Evolutionary conservation across 345 rosid genomes (phyloP), one percentile per base, ranked within the genome.

Genomic region (Luvunga scandens): DNA sequence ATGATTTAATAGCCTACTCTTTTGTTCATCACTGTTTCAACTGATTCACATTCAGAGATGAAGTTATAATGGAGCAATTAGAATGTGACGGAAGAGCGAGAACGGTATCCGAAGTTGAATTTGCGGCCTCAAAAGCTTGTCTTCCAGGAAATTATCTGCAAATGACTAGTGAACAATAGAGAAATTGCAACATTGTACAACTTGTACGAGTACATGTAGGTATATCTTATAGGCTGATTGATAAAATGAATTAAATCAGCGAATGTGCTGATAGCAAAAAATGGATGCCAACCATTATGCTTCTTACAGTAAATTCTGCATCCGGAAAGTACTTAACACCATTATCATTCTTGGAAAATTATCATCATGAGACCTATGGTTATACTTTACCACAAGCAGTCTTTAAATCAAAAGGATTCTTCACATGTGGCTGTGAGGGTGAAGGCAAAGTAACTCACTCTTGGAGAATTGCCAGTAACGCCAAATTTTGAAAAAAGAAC

Each of bases 241-340:
- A 62, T 18, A 30, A 63, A 63, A 28, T 22, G 12, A 42, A 36
- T 34, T 25, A 38, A 36, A 45, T 66, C 22, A 34, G 39, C 27
- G 4, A 34, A 14, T 12, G 10, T 18, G 16, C 38, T 59, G 18
- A 61, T 12, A 66, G 21, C 5, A 16, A 69, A 30, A 38, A 18
- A 9, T 1, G 4, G 13, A 16, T 27, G 10, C 36, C 16, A 42
- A 71, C 76, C 76, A 21, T 71, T 59, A 78, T 64, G 18, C 34
- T 64, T 71, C 33, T 50, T 16, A 78, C 66, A 57, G 64, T 50
- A 57, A 71, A 6, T 78, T 78, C 81, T 9, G 57, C 28, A 5
- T 63, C 24, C 69, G 18, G 16, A 24, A 28, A 9, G 34, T 50
- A 50, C 27, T 31, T 34, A 18, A 38, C 0, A 1, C 4, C 42